These are phyloP conservation scores for Anethum foeniculum DNA, from an alignment of 140 eudicot genomes.

Conservation along the genomic window DNA sequence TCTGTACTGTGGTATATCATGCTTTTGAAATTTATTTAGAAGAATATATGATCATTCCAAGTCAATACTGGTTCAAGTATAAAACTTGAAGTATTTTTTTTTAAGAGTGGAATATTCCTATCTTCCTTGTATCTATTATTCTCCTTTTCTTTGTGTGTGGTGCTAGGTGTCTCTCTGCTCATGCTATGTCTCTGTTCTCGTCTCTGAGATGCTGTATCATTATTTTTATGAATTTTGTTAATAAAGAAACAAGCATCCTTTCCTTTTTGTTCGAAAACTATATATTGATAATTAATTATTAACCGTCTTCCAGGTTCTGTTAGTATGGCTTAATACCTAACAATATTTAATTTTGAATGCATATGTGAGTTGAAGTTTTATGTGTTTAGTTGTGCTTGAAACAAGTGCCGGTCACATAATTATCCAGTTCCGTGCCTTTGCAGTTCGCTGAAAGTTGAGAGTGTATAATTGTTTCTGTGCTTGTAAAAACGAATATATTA, in stretches of 20 bases:
- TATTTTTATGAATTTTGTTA: background rate
- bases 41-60: background rate
- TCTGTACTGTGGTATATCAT: background rate
- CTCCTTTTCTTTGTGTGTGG: background rate
- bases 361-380: background rate
- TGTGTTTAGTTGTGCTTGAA: background rate
- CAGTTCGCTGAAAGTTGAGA: conserved; percentile 1
- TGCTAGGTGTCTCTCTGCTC: background rate
- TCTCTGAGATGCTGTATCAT: background rate
- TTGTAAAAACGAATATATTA: background rate
- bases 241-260: background rate
- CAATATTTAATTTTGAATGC: background rate
- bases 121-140: background rate
- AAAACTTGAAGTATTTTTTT: background rate
- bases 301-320: background rate
- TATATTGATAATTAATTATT: background rate
- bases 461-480: background rate
- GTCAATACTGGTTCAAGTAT: background rate
- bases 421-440: background rate
- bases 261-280: background rate
- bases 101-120: background rate
- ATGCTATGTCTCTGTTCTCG: background rate
- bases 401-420: background rate
- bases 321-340: background rate
- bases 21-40: background rate